Base-by-base conservation (phyloP, 805 yeast genomes). In the Ogataea pilisensis region DNA sequence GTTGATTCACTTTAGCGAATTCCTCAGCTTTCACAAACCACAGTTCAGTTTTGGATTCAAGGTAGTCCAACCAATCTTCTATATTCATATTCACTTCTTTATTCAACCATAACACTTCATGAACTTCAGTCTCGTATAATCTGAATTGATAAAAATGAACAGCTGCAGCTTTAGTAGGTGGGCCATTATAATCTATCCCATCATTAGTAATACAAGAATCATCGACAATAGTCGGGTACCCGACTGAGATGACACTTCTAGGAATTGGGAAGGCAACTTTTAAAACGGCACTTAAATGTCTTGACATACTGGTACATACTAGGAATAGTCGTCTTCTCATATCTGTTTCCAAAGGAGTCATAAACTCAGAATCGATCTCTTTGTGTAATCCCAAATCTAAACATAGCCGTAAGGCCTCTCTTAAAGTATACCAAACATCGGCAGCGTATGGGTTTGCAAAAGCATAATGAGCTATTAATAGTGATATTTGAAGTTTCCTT, bases 391-490 rank as follows among this genome's bases (percentile, higher is more conserved):
- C 50, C 14, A 46, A 34, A 14, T 44, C 48, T 16, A 44, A 19
- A 25, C 44, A 44, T 26, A 46, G 14, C 20, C 48, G 8, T n/a
- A 46, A 21, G 16, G 42, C 30, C 30, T 46, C 50, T 14, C 48
- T 11, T 8, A 44, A 22, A 5, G 48, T 18, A 39, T 28, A 41
- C 48, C 50, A 46, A 9, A 41, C 41, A 32, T 46, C 42, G 14
- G 50, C 48, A 2, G 48, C 50, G 17, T 44, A 44, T 11, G 50
- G 50, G 22, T 46, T 46, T 8, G 50, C 50, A 44, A 46, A 44
- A 12, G 44, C 50, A 35, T 46, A 46, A 32, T 46, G 50, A 4
- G 50, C 50, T 2, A 41, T 39, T 13, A 46, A 35, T 14, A 46
- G 34, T 8, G 36, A 36, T 6, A 41, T 32, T 25, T 46, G 46